Conservation (phyloP, 768 basidiomycete genomes). For the Leccinum imitatum region DNA sequence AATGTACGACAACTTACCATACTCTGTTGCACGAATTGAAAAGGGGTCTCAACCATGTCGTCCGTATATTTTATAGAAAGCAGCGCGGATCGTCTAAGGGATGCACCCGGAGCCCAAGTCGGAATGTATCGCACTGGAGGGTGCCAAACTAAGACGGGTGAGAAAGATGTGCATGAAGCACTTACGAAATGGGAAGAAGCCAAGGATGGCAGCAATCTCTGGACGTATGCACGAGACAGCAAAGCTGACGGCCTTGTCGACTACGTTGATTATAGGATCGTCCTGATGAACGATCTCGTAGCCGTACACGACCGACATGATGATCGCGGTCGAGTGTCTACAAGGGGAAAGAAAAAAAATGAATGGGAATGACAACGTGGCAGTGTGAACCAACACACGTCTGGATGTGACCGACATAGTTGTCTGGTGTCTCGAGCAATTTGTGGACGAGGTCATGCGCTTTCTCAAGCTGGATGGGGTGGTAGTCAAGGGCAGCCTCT, state of each 20-base stretch:
- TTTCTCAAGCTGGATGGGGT: conserved; percentile 25
- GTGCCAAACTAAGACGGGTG: neutral
- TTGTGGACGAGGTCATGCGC: conserved; percentile 26
- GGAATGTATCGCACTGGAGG: conserved; percentile 36
- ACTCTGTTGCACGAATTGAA: conserved; percentile 30
- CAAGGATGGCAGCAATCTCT: conserved; percentile 36
- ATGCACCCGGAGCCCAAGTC: conserved; percentile 41
- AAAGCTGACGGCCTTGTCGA: conserved; percentile 26
- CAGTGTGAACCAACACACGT: conserved; percentile 18
- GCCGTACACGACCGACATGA: conserved; percentile 34
- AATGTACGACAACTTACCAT: conserved; percentile 25
- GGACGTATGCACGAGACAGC: conserved; percentile 23
- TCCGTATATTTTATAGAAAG: conserved; percentile 20
- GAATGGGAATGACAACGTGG: neutral
- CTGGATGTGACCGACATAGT: conserved; percentile 22
- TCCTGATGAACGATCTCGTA: conserved; percentile 26
- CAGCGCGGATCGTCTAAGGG: conserved; percentile 33
- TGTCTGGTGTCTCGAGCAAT: conserved; percentile 21
- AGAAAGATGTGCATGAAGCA: neutral
- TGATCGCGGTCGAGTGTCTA: conserved; percentile 28
- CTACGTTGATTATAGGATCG: conserved; percentile 27
- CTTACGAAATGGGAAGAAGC: conserved; percentile 38
- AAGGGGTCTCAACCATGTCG: conserved; percentile 32
- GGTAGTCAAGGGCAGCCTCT: conserved; percentile 21
- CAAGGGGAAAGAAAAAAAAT: neutral